Percentiles rank a stretch among this genome's conserved stretches.
Evolutionary conservation across 177 flowering plant genomes (phyloP).

Genomic region (Tripterygium wilfordii): DNA sequence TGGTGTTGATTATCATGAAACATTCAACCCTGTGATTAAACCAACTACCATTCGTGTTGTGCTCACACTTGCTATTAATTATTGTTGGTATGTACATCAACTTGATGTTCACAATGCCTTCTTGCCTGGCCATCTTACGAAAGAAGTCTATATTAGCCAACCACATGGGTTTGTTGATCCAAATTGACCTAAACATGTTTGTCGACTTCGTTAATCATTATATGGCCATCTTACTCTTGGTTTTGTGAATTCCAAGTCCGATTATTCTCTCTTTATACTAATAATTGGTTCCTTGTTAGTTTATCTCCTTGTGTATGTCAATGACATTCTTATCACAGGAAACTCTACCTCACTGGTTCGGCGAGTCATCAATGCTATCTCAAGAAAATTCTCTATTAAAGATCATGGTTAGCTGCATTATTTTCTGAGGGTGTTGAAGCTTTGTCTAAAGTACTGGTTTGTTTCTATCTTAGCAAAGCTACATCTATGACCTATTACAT

Average conservation of each 20-base stretch:
- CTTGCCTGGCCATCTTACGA: neutral
- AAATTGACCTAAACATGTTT: neutral
- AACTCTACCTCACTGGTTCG: too few species aligned
- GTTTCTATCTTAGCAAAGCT: too few species aligned
- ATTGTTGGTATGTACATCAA: neutral
- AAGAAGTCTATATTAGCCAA: neutral
- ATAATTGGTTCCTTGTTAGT: neutral
- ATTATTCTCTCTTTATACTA: neutral
- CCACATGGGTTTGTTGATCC: constrained; percentile 1
- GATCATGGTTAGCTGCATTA: too few species aligned
- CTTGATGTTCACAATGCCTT: constrained; percentile 1
- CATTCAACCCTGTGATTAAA: constrained; percentile 4
- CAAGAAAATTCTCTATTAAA: too few species aligned
- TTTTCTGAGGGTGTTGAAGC: too few species aligned
- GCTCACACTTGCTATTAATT: neutral
- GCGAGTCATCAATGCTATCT: too few species aligned
- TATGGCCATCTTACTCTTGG: constrained; percentile 1
- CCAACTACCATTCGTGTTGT: neutral
- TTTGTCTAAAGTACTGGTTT: too few species aligned
- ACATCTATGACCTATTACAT: too few species aligned
- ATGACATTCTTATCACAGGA: neutral
- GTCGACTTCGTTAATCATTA: neutral
- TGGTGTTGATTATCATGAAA: neutral
- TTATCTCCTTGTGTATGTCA: neutral
- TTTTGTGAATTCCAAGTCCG: neutral